These are phyloP conservation scores for Penicillium sp. DNA, from an alignment of 2,329 filamentous ascomycete genomes.

Conservation along the genomic window DNA sequence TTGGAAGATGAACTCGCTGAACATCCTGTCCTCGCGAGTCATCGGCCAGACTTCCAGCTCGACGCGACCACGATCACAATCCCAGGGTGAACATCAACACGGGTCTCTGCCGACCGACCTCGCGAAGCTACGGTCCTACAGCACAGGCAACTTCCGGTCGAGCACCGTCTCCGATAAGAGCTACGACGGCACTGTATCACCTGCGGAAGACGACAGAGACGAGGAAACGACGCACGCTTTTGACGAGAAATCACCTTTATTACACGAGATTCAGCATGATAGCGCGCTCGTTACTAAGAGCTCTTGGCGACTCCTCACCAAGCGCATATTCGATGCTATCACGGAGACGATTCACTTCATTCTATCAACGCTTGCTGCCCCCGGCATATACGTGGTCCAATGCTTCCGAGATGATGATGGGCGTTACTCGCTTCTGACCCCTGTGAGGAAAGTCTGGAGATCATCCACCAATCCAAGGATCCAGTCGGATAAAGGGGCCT, in stretches of 20 bases:
- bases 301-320: constrained; percentile 53
- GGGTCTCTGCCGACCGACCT: constrained; percentile 31
- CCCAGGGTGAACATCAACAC: constrained; percentile 45
- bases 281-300: constrained; percentile 33
- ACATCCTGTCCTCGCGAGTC: constrained; percentile 83
- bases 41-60: constrained; percentile 55
- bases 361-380: constrained; percentile 70
- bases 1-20: constrained; percentile 89
- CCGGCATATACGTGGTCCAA: constrained; percentile 74
- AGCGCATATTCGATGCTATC: constrained; percentile 65
- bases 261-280: constrained; percentile 44
- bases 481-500: constrained; percentile 21
- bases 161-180: constrained; percentile 27
- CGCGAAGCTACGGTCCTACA: constrained; percentile 41
- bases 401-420: constrained; percentile 78
- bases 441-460: constrained; percentile 58
- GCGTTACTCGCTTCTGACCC: constrained; percentile 69
- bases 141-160: constrained; percentile 37
- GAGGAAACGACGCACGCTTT: constrained; percentile 35
- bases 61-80: constrained; percentile 51
- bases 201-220: constrained; percentile 30
- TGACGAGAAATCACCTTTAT: constrained; percentile 66
- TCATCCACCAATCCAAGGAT: constrained; percentile 20
- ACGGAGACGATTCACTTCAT: constrained; percentile 73
- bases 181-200: constrained; percentile 23